phyloP scores from a whole-genome alignment of 768 basidiomycete genomes.

The Pholiota molesta region DNA sequence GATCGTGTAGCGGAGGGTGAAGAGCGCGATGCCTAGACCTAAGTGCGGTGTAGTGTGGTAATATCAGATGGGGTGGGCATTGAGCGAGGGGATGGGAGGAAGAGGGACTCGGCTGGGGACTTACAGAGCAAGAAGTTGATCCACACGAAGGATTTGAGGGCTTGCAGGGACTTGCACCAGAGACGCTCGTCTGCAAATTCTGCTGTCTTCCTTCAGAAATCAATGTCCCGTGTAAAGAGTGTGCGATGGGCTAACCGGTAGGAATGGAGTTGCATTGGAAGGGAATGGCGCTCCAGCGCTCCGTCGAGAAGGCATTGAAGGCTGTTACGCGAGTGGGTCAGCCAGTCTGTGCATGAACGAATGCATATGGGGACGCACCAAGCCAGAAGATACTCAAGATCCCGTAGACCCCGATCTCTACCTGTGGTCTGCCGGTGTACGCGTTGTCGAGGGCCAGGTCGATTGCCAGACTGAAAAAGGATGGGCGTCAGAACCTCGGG shows the following conservation, averaged over 20 bases:
- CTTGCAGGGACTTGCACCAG: constrained; percentile 61
- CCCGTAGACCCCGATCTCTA: constrained; percentile 49
- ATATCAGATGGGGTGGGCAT: neutral
- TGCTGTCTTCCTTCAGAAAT: constrained; percentile 13
- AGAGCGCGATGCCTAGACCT: constrained; percentile 47
- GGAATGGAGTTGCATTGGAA: constrained; percentile 53
- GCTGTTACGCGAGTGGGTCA: constrained; percentile 30
- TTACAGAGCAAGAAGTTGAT: constrained; percentile 54
- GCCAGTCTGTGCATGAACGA: neutral
- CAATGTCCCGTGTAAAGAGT: neutral
- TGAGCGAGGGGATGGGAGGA: neutral
- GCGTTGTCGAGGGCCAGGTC: constrained; percentile 45
- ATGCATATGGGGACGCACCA: constrained; percentile 34
- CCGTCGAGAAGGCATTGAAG: constrained; percentile 63
- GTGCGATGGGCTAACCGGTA: constrained; percentile 34
- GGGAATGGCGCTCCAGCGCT: constrained; percentile 54
- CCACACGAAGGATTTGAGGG: constrained; percentile 62
- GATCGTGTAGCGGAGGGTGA: constrained; percentile 48
- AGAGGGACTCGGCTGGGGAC: constrained; percentile 15
- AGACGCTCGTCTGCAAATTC: constrained; percentile 44
- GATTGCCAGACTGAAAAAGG: constrained; percentile 38
- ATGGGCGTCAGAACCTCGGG: neutral
- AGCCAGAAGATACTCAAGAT: constrained; percentile 57
- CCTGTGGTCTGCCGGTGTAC: constrained; percentile 48
- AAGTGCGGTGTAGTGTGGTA: neutral